Base-by-base conservation (phyloP, 371 early-diverging fungal species). In the Smittium culicis region DNA sequence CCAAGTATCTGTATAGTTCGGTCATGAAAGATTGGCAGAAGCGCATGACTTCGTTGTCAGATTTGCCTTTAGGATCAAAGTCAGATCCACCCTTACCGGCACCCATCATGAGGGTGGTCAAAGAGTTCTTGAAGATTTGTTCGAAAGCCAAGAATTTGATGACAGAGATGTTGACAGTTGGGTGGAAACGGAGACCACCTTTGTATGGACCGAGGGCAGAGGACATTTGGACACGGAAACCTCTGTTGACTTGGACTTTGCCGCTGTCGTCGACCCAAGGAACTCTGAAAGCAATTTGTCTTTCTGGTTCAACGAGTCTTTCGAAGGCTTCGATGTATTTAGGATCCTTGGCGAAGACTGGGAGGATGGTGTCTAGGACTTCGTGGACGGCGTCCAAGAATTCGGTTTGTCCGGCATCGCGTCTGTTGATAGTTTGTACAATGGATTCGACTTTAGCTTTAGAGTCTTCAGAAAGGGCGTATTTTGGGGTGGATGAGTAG, bases 191-290 rank as follows among this genome's bases (percentile, higher is more conserved):
- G 30, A 77, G 74, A 57, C 78, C 78, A 60, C 78, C 78, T 75
- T 77, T 77, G 78, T 77, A 77, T 25, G 78, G 78, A 61, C 78
- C 78, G 20, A 77, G 73, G n/a, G 78, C 78, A 55, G 78, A 78
- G 73, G 73, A 75, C 75, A 77, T 77, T 71, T 77, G 78, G 24
- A 77, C 77, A 66, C 78, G 78, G 78, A 69, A 77, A 61, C 78
- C 78, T 68, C 78, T 74, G 78, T 77, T 77, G 64, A 77, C 68
- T 64, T 68, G 73, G 68, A 73, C 71, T 54, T 70, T 67, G 65
- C 78, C 78, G 64, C 66, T 69, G 73, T 77, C 78, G 60, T 77
- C 77, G 63, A 77, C 70, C 78, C 78, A 77, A 35, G 77, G 74
- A 34, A 77, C 78, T 54, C 78, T 73, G 78, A 77, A 77, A 55